Evolutionary conservation across 2,329 filamentous ascomycete species (phyloP).

Genomic region (Alternaria sp.): DNA sequence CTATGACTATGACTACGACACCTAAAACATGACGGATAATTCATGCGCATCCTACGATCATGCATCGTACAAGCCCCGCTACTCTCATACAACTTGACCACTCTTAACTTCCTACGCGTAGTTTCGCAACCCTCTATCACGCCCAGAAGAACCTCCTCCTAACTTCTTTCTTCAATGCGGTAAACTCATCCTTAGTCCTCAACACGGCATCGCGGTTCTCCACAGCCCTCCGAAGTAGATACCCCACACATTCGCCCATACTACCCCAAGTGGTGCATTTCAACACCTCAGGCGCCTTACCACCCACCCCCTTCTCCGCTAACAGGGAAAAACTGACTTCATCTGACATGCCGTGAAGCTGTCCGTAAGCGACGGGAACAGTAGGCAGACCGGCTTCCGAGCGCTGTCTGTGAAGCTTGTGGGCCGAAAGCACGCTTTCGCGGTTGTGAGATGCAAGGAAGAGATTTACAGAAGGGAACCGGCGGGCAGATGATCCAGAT

Average conservation of each 20-base stretch:
- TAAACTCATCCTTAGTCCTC: slow-evolving; percentile 48
- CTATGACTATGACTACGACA: not conserved
- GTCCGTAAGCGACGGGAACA: slow-evolving; percentile 69
- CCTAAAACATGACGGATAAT: not conserved
- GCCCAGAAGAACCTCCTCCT: slow-evolving; percentile 28
- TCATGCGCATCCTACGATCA: not conserved
- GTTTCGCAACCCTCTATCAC: not conserved
- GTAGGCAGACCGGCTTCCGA: slow-evolving; percentile 49
- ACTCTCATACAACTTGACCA: not conserved
- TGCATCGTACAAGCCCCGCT: not conserved
- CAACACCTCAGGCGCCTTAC: slow-evolving; percentile 56
- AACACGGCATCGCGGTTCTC: slow-evolving; percentile 67
- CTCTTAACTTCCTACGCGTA: not conserved
- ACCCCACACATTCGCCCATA: slow-evolving; percentile 79
- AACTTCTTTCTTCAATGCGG: slow-evolving; percentile 34
- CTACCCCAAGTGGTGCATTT: slow-evolving; percentile 66
- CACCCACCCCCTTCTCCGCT: slow-evolving; percentile 25
- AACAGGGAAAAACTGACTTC: slow-evolving; percentile 71
- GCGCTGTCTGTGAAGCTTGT: slow-evolving; percentile 54
- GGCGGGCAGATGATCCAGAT: slow-evolving; percentile 15
- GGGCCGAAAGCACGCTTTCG: slow-evolving; percentile 66
- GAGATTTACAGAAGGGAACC: slow-evolving; percentile 59
- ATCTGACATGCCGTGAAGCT: slow-evolving; percentile 95
- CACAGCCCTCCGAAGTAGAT: slow-evolving; percentile 63
- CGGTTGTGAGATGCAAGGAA: slow-evolving; percentile 86